A percentile compares a stretch with the other conserved stretches of the same genome.
These are phyloP conservation scores for Penicillium cinerascens DNA, from an alignment of 495 filamentous ascomycete species.

Conservation along the genomic window DNA sequence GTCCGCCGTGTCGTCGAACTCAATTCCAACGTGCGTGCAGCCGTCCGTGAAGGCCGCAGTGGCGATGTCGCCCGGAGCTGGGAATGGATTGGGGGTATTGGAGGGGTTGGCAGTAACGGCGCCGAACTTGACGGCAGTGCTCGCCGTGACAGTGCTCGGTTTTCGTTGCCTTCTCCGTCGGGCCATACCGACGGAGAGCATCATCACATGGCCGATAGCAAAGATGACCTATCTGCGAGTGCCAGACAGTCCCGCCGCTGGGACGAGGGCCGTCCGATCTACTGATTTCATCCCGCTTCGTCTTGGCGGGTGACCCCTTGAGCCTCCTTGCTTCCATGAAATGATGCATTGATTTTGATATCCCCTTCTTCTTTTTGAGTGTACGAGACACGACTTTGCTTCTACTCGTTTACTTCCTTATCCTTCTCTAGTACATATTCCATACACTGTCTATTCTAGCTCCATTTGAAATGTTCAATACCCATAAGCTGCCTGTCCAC, in stretches of 20 bases:
- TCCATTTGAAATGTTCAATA: slow-evolving; percentile 8
- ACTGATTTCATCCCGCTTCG: slow-evolving; percentile 36
- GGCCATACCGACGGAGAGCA: slow-evolving; percentile 12
- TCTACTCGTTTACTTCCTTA: background rate
- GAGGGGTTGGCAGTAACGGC: slow-evolving; percentile 38
- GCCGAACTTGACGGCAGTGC: slow-evolving; percentile 30
- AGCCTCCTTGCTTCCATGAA: slow-evolving; percentile 10
- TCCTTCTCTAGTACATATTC: slow-evolving; percentile 17
- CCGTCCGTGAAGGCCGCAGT: slow-evolving; percentile 73
- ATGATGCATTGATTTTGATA: slow-evolving; percentile 16
- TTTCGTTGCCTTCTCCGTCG: slow-evolving; percentile 26
- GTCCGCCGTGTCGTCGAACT: slow-evolving; percentile 82
- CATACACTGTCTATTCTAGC: slow-evolving; percentile 1
- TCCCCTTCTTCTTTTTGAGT: slow-evolving; percentile 11
- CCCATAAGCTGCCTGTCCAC: background rate
- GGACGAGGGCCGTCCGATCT: slow-evolving; percentile 64
- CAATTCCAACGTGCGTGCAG: slow-evolving; percentile 87
- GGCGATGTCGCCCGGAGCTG: slow-evolving; percentile 87
- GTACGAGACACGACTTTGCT: slow-evolving; percentile 12
- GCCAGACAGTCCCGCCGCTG: slow-evolving; percentile 47
- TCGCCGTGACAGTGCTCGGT: slow-evolving; percentile 45
- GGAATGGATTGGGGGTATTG: slow-evolving; percentile 88
- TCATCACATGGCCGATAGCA: slow-evolving; percentile 37
- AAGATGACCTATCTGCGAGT: slow-evolving; percentile 21
- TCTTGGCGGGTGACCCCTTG: background rate